Evolutionary conservation across 192 early-diverging fungal genomes (phyloP).

Genomic region (Piromyces finnis): DNA sequence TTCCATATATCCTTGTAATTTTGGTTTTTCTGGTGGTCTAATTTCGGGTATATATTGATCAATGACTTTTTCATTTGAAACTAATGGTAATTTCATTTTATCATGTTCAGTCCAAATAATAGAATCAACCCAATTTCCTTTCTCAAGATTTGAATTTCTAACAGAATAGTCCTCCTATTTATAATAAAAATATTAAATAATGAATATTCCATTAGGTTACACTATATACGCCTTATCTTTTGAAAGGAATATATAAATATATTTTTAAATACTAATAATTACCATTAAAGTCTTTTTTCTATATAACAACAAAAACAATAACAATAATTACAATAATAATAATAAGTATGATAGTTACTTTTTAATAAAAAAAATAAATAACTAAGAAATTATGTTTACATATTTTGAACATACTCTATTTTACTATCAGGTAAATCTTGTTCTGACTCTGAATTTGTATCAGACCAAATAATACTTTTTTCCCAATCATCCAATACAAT

Average conservation of each 20-base stretch:
- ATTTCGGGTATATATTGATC: constrained; percentile 5
- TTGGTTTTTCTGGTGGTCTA: background rate
- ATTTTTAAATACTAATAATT: too few relatives aligned
- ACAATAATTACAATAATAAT: too few relatives aligned
- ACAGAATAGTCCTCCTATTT: background rate
- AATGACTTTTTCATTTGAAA: constrained; percentile 7
- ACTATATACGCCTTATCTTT: too few relatives aligned
- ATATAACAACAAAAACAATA: background rate
- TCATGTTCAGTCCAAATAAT: constrained; percentile 66
- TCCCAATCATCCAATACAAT: constrained; percentile 73
- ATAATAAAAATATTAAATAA: too few relatives aligned
- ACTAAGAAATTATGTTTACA: too few relatives aligned
- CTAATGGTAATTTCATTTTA: constrained; percentile 21
- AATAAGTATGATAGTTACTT: too few relatives aligned
- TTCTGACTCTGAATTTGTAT: background rate
- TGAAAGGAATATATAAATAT: too few relatives aligned
- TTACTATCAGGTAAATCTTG: background rate
- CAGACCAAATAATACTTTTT: constrained; percentile 56
- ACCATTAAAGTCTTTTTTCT: background rate
- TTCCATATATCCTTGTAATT: background rate
- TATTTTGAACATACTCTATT: background rate
- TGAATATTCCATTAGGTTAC: too few relatives aligned
- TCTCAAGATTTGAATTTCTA: constrained; percentile 41
- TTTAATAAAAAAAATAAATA: too few relatives aligned
- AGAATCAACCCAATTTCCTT: constrained; percentile 49